Conservation (phyloP, 306 rosid genomes). For the Amphicarpaea edgeworthii region DNA sequence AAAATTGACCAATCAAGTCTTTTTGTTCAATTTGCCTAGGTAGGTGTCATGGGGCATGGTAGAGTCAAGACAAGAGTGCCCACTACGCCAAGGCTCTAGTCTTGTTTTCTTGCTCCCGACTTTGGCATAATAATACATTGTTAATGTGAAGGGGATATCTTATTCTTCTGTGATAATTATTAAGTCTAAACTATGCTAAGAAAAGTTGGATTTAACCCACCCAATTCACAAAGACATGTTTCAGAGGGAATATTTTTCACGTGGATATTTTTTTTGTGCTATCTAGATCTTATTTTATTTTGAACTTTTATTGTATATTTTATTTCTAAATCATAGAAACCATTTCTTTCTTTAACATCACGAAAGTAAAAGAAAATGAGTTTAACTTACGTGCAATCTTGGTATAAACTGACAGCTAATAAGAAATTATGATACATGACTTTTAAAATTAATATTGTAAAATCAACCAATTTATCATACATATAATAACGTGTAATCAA, state of each 20-base stretch:
- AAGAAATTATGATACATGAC: no score
- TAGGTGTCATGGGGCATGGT: neutral
- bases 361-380: neutral
- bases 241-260: neutral
- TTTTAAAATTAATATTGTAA: no score
- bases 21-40: constrained; percentile 7
- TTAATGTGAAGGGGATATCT: neutral
- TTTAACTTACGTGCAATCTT: no score
- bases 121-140: neutral
- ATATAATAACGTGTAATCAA: no score
- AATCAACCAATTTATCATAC: no score
- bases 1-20: neutral
- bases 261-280: neutral
- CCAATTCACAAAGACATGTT: constrained; percentile 16
- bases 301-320: neutral
- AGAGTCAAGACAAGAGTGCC: neutral
- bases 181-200: neutral
- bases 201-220: constrained; percentile 22
- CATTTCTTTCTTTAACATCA: neutral
- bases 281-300: neutral
- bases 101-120: constrained; percentile 37
- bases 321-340: neutral
- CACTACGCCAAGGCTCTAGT: constrained; percentile 13
- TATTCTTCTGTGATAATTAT: neutral
- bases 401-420: no score